Percentiles rank a stretch among this genome's conserved stretches.
phyloP scores from a whole-genome alignment of 2,329 filamentous ascomycete species.

The Pyricularia sp. region DNA sequence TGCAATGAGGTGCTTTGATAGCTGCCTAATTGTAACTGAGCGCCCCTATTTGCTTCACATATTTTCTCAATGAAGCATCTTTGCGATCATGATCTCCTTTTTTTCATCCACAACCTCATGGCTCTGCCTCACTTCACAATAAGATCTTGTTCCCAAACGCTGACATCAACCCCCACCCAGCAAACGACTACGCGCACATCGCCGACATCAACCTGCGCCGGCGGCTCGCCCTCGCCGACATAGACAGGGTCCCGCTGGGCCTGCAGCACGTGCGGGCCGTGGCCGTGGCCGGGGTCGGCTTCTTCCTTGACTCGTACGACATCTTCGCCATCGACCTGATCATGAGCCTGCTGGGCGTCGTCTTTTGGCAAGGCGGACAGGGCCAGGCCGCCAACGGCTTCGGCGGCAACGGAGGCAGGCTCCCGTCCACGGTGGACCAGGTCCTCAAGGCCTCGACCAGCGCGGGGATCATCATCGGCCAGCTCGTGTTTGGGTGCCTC shows the following conservation, averaged over 20 bases:
- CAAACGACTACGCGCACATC: slow-evolving; percentile 33
- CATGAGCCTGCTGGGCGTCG: slow-evolving; percentile 68
- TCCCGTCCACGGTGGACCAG: slow-evolving; percentile 61
- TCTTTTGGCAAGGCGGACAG: slow-evolving; percentile 48
- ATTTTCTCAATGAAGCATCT: neutral
- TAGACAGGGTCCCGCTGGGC: slow-evolving; percentile 73
- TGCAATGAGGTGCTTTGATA: neutral
- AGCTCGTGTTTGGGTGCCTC: slow-evolving; percentile 69
- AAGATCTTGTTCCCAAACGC: neutral
- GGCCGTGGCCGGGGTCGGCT: slow-evolving; percentile 72
- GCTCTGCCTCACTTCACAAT: neutral
- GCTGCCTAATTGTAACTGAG: no score
- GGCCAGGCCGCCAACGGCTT: neutral
- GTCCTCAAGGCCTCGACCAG: slow-evolving; percentile 82
- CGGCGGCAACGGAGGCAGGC: slow-evolving; percentile 30
- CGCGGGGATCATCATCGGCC: slow-evolving; percentile 73
- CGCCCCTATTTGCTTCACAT: neutral
- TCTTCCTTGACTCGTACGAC: slow-evolving; percentile 82
- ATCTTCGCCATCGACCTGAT: slow-evolving; percentile 71
- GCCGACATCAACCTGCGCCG: slow-evolving; percentile 70
- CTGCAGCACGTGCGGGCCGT: slow-evolving; percentile 77
- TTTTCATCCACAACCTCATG: neutral
- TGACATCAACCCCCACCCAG: neutral
- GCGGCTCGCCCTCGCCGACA: slow-evolving; percentile 69
- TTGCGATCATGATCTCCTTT: neutral